Base-by-base conservation (phyloP, 176 grass and related monocot species). In the Musa schizocarpa region DNA sequence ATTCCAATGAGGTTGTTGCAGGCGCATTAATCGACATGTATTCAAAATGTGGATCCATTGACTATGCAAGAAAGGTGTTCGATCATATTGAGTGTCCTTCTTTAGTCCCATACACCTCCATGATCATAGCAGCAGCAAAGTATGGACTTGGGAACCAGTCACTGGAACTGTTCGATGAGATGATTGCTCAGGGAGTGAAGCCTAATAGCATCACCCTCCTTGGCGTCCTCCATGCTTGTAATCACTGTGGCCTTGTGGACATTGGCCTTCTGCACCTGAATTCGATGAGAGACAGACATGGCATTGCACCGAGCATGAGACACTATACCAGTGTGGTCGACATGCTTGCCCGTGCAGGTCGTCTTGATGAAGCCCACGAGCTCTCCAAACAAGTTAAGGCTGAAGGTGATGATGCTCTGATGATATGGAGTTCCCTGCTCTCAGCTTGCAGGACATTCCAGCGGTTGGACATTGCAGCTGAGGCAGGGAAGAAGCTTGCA, bases 301-400 rank as follows among this genome's bases (percentile, higher is more conserved):
- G 81, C 9, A 63, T 96, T 72, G 58, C 53, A 56, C 92, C 89
- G 9, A 78, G 57, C 9, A 73, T 74, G 54, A 96, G 76, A 70
- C 89, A 96, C 53, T 96, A 92, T 75, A 89, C 89, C 5, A 92
- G 82, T 80, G 85, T 76, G 0, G 92, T 90, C 13, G 91, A 94
- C 78, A 96, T 94, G 88, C 82, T 94, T 0, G 88, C 88, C 9
- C 85, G 88, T 29, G 85, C 88, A 71, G 91, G 88, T 2, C 75
- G 62, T 23, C 72, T 94, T 0, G 78, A 90, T 10, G 85, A 75
- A 63, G 91, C 91, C 52, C 88, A 88, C 34, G 54, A 86, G 17
- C 58, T 94, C 13, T 69, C 85, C 13, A 69, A 85, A 8, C 65
- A 88, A 73, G 85, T 80, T 0, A 75, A 69, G 50, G 65, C 80